phyloP scores from a whole-genome alignment of 805 yeast genomes.

The Ogataea polymorpha region DNA sequence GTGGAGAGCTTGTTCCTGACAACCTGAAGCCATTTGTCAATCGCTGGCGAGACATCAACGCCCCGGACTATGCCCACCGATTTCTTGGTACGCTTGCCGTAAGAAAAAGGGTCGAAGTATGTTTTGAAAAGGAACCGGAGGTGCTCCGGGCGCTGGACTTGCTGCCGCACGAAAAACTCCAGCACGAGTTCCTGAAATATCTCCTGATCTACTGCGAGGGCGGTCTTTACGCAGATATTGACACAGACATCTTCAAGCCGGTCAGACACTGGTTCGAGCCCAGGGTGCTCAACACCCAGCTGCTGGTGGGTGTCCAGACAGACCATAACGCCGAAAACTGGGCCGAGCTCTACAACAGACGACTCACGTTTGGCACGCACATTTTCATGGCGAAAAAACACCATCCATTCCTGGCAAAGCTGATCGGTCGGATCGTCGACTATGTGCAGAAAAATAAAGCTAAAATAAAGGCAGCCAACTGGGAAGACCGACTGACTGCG shows the following conservation, averaged over 20 bases:
- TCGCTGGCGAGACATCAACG: conserved; percentile 17
- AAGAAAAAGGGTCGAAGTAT: background rate
- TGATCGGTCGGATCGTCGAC: conserved; percentile 23
- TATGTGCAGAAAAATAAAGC: conserved; percentile 9
- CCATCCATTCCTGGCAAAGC: conserved; percentile 25
- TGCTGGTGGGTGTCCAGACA: conserved; percentile 22
- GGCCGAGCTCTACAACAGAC: conserved; percentile 17
- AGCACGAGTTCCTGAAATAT: conserved; percentile 51
- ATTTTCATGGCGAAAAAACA: conserved; percentile 20
- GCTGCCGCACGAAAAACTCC: conserved; percentile 45
- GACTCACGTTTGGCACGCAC: conserved; percentile 20
- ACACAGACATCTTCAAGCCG: conserved; percentile 47
- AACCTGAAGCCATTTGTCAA: conserved; percentile 1
- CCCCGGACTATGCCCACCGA: conserved; percentile 7
- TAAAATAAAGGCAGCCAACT: conserved; percentile 7
- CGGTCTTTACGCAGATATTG: conserved; percentile 55
- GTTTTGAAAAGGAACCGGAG: conserved; percentile 38
- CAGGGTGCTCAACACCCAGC: conserved; percentile 5
- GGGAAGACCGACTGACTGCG: conserved; percentile 10
- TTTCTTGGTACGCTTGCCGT: background rate
- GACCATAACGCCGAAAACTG: conserved; percentile 23
- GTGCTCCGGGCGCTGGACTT: conserved; percentile 42
- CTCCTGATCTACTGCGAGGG: conserved; percentile 46
- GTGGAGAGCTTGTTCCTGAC: conserved; percentile 5
- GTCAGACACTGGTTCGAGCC: conserved; percentile 21